These are phyloP conservation scores for Phytophthora syringae DNA, from an alignment of 352 stramenopile species.

Conservation along the genomic window DNA sequence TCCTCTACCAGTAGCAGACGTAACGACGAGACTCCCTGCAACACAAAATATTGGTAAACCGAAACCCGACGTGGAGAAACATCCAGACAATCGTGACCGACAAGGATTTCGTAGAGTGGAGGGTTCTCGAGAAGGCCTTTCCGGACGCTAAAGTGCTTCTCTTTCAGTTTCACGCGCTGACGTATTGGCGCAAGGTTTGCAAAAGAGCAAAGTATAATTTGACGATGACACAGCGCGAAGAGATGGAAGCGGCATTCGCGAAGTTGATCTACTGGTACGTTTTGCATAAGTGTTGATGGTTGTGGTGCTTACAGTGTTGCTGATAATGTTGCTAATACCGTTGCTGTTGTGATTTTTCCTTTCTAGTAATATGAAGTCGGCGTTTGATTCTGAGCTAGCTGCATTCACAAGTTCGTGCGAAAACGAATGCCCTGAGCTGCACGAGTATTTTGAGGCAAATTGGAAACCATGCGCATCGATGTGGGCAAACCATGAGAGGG, in stretches of 20 bases:
- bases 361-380: not conserved
- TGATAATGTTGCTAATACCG: not conserved
- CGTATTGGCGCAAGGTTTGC: no score
- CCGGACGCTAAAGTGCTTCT: no score
- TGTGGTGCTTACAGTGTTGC: constrained; percentile 4
- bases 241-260: not conserved
- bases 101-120: no score
- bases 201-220: no score
- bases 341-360: not conserved
- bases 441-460: constrained; percentile 5
- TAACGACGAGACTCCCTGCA: no score
- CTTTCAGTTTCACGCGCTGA: no score
- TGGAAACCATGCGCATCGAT: constrained; percentile 21
- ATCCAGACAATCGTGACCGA: no score
- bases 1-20: constrained; percentile 17
- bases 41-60: no score
- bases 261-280: constrained; percentile 11
- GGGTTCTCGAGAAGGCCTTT: no score
- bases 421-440: not conserved
- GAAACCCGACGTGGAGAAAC: no score
- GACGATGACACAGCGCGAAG: constrained; percentile 9
- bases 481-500: constrained; percentile 20
- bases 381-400: not conserved
- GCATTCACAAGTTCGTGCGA: not conserved
- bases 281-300: not conserved